These are phyloP conservation scores for Phyllosticta capitalensis DNA, from an alignment of 2,329 filamentous ascomycete genomes.

Conservation along the genomic window DNA sequence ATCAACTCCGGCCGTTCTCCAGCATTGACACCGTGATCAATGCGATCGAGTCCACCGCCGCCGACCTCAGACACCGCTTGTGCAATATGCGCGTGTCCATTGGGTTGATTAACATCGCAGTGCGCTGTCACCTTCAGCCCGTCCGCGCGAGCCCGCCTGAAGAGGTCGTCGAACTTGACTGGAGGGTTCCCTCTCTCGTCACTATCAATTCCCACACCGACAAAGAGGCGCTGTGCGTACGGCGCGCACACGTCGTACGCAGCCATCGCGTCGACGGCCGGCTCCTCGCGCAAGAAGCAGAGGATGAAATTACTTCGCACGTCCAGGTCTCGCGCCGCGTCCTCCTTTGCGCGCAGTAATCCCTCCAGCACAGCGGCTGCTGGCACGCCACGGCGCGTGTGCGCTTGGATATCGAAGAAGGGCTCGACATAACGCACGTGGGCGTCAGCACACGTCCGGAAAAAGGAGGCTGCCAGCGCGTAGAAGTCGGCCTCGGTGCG, in stretches of 20 bases:
- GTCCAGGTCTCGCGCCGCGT: conserved; percentile 11
- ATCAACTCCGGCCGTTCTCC: conserved; percentile 27
- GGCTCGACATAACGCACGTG: conserved; percentile 34
- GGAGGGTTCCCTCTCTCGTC: conserved; percentile 40
- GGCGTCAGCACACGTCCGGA: conserved; percentile 23
- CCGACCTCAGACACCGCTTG: conserved; percentile 25
- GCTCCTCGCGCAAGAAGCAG: conserved; percentile 35
- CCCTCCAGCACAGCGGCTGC: conserved; percentile 27
- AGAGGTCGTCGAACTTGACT: conserved; percentile 35
- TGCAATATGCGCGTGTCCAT: conserved; percentile 36
- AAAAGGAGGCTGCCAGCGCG: conserved; percentile 33
- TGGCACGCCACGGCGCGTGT: conserved; percentile 29
- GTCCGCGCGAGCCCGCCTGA: conserved; percentile 28
- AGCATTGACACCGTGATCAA: conserved; percentile 36
- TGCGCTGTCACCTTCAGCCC: conserved; percentile 41
- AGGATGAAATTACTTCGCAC: conserved; percentile 28
- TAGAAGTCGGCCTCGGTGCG: conserved; percentile 30
- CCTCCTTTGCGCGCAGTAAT: conserved; percentile 18
- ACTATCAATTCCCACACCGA: conserved; percentile 38
- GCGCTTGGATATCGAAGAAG: conserved; percentile 37
- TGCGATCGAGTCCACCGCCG: conserved; percentile 27
- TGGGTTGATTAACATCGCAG: conserved; percentile 43
- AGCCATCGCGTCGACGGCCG: conserved; percentile 29
- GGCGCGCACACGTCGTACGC: conserved; percentile 32
- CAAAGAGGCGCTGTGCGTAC: conserved; percentile 34